Evolutionary conservation across 2,329 filamentous ascomycete species (phyloP).

Genomic region (Acrodontium crateriforme): DNA sequence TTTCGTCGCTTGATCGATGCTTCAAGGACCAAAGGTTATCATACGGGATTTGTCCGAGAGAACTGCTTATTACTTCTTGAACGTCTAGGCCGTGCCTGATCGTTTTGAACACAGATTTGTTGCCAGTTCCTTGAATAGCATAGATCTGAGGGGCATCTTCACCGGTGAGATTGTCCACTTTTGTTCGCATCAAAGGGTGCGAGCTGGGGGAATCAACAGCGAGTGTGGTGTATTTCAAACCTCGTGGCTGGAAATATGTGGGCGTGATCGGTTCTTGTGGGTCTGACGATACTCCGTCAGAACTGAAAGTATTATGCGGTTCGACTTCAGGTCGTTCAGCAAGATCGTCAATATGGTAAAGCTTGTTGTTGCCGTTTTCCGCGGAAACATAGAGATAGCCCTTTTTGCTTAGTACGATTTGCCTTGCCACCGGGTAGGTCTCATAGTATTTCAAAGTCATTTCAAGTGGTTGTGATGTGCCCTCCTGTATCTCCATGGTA

Average conservation of each 20-base stretch:
- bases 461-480: slow-evolving; percentile 66
- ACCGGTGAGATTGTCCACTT: slow-evolving; percentile 76
- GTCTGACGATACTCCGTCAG: slow-evolving; percentile 6
- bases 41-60: slow-evolving; percentile 18
- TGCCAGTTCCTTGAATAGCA: slow-evolving; percentile 75
- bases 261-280: no score
- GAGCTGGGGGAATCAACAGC: slow-evolving; percentile 46
- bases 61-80: slow-evolving; percentile 43
- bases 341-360: slow-evolving; percentile 95
- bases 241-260: slow-evolving; percentile 79
- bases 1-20: slow-evolving; percentile 64
- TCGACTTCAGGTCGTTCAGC: slow-evolving; percentile 83
- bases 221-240: slow-evolving; percentile 54
- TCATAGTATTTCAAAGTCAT: slow-evolving; percentile 97
- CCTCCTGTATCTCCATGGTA: slow-evolving; percentile 75
- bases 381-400: slow-evolving; percentile 88
- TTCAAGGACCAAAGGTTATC: slow-evolving; percentile 81
- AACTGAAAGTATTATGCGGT: slow-evolving; percentile 39
- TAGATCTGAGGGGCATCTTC: slow-evolving; percentile 97
- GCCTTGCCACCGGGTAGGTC: slow-evolving; percentile 78
- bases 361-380: slow-evolving; percentile 83
- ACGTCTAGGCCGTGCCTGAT: slow-evolving; percentile 88
- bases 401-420: slow-evolving; percentile 83
- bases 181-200: slow-evolving; percentile 83
- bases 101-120: slow-evolving; percentile 78